Conservation (phyloP, 2,329 filamentous ascomycete species). For the Xylaria sp. region DNA sequence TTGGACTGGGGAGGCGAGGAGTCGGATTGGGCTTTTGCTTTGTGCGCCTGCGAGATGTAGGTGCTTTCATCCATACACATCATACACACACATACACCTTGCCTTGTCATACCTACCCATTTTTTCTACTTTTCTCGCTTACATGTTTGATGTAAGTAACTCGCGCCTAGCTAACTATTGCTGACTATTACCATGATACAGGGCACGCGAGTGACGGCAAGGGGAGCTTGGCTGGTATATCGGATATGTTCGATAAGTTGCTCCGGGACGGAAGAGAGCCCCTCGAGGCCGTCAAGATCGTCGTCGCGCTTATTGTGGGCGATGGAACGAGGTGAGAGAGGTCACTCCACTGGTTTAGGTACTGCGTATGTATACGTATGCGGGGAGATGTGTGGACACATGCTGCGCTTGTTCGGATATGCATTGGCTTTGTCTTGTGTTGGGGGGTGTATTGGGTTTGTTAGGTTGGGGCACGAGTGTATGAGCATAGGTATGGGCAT, state of each 20-base stretch:
- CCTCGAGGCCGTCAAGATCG: constrained; percentile 66
- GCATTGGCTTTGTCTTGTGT: neutral
- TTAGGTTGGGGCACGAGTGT: neutral
- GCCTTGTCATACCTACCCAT: neutral
- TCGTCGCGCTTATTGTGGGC: constrained; percentile 70
- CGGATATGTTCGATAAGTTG: constrained; percentile 69
- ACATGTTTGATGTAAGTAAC: neutral
- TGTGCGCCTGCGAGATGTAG: constrained; percentile 72
- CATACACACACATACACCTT: neutral
- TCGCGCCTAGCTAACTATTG: neutral
- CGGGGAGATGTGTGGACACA: neutral
- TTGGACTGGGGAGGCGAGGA: constrained; percentile 78
- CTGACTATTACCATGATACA: constrained; percentile 46
- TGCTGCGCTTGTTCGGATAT: neutral
- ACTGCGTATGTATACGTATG: neutral
- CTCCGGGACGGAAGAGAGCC: constrained; percentile 66
- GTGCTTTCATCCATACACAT: constrained; percentile 48
- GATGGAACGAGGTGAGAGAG: constrained; percentile 44
- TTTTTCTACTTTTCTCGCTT: neutral
- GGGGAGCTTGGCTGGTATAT: constrained; percentile 67
- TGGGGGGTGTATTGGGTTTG: neutral
- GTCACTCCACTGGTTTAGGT: neutral
- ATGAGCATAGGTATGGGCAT: neutral
- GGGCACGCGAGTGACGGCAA: constrained; percentile 70
- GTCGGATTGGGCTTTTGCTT: constrained; percentile 64